phyloP scores from a whole-genome alignment of 768 basidiomycete genomes.

The Tricholoma sp. region DNA sequence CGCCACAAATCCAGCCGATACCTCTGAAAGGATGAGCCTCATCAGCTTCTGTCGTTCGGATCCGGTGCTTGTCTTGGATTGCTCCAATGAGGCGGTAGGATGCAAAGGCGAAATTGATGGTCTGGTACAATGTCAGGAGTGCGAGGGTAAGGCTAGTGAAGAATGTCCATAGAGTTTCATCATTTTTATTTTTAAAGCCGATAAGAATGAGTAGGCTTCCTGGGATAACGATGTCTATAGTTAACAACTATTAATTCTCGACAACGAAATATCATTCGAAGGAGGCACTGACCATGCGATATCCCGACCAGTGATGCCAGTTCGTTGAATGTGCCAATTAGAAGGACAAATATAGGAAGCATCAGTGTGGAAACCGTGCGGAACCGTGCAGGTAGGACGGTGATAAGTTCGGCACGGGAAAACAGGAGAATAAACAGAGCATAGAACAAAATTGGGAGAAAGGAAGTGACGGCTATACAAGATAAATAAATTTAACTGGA shows the following conservation, averaged over 20 bases:
- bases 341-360: constrained; percentile 50
- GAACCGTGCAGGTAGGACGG: constrained; percentile 45
- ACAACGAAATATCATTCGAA: background rate
- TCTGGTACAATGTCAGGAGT: constrained; percentile 53
- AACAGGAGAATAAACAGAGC: constrained; percentile 58
- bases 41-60: constrained; percentile 41
- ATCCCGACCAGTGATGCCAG: constrained; percentile 62
- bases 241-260: background rate
- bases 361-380: constrained; percentile 38
- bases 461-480: constrained; percentile 47
- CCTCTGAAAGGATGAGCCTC: constrained; percentile 52
- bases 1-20: constrained; percentile 59
- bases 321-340: constrained; percentile 50
- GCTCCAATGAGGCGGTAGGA: constrained; percentile 53
- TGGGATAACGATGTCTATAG: constrained; percentile 8
- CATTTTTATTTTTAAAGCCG: constrained; percentile 33
- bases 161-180: constrained; percentile 45
- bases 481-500: background rate
- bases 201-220: constrained; percentile 22
- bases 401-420: constrained; percentile 44
- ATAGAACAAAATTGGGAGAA: constrained; percentile 61
- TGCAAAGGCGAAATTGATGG: constrained; percentile 49
- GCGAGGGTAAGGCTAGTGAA: constrained; percentile 58
- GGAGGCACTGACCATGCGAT: constrained; percentile 42
- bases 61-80: constrained; percentile 44